Evolutionary conservation across 2,329 filamentous ascomycete genomes (phyloP).

Genomic region (Botrytis byssoidea): DNA sequence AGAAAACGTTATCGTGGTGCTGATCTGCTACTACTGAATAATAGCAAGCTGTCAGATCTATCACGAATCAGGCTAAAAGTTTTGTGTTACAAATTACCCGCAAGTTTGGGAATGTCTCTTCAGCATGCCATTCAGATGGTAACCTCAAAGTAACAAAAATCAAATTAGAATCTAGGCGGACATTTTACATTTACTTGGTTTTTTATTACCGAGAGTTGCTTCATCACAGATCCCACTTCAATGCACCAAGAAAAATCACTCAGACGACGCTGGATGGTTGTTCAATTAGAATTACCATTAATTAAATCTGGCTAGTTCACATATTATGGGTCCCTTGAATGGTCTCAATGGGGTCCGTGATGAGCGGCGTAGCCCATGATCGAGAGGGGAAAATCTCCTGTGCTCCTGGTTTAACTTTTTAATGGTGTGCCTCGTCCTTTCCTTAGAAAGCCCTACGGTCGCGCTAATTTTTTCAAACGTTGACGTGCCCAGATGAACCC

Average conservation of each 20-base stretch:
- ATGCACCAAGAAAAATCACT: neutral
- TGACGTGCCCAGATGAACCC: conserved; percentile 39
- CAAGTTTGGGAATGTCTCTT: conserved; percentile 21
- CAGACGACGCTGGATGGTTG: neutral
- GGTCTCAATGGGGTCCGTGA: conserved; percentile 20
- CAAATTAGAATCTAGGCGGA: conserved; percentile 9
- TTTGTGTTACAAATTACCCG: conserved; percentile 19
- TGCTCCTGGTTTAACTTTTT: neutral
- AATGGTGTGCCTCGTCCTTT: conserved; percentile 19
- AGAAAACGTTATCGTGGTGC: neutral
- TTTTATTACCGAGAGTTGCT: neutral
- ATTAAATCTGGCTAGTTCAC: conserved; percentile 5
- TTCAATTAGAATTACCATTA: conserved; percentile 16
- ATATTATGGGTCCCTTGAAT: neutral
- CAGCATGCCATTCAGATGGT: conserved; percentile 3
- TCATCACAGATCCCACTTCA: conserved; percentile 5
- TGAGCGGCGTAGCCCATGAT: conserved; percentile 19
- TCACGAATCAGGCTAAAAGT: neutral
- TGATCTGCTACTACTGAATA: neutral
- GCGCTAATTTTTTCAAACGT: conserved; percentile 20
- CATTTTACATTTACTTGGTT: neutral
- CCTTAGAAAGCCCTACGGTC: conserved; percentile 20
- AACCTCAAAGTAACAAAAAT: neutral
- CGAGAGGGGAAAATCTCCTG: conserved; percentile 19
- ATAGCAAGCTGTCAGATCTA: conserved; percentile 12